Evolutionary conservation across 192 early-diverging fungal species (phyloP).

Genomic region (Gonapodya sp.): DNA sequence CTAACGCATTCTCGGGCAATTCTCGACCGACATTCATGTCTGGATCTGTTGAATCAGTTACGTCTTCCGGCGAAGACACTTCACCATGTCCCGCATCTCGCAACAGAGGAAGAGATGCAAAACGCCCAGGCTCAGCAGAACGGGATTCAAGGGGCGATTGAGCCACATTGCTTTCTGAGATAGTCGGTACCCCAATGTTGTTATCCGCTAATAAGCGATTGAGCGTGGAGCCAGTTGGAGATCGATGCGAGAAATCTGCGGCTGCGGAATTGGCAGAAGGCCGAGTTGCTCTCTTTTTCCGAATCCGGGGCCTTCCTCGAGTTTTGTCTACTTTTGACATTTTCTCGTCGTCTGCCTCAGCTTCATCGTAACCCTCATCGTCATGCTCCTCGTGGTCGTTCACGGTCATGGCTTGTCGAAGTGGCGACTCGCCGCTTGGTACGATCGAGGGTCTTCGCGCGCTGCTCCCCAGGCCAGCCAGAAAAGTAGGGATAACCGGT

Average conservation of each 20-base stretch:
- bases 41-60: neutral
- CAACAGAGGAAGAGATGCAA: conserved; percentile 12
- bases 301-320: conserved; percentile 8
- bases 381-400: conserved; percentile 7
- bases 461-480: neutral
- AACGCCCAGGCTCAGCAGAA: neutral
- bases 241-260: no score
- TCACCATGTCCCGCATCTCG: conserved; percentile 17
- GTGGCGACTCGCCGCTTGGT: neutral
- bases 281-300: neutral
- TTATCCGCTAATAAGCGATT: no score
- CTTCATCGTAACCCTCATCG: conserved; percentile 10
- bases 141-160: no score
- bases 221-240: no score
- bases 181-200: no score
- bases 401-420: neutral
- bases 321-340: neutral
- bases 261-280: no score
- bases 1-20: neutral
- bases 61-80: conserved; percentile 21
- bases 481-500: neutral
- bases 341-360: conserved; percentile 5
- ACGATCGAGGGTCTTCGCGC: neutral
- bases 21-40: conserved; percentile 8
- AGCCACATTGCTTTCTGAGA: no score